Evolutionary conservation across 2,329 filamentous ascomycete genomes (phyloP).

Genomic region (Sporothrix sp.): DNA sequence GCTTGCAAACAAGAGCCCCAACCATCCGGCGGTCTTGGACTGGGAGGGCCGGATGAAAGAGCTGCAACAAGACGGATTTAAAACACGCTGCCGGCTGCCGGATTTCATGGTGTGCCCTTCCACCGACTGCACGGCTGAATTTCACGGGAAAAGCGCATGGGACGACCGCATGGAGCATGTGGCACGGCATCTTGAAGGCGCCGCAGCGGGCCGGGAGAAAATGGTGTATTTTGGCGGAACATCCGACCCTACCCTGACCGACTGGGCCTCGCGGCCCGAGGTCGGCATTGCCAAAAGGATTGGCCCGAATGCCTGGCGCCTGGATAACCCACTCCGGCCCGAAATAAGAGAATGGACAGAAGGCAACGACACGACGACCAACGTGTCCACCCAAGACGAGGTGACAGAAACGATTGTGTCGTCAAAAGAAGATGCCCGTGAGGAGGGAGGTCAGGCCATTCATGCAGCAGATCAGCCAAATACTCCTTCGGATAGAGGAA

Average conservation of each 20-base stretch:
- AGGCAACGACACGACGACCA: not conserved
- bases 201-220: conserved; percentile 26
- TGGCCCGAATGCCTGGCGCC: conserved; percentile 16
- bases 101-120: conserved; percentile 51
- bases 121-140: conserved; percentile 47
- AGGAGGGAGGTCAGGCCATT: not conserved
- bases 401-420: not conserved
- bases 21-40: conserved; percentile 19
- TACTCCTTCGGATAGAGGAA: not conserved
- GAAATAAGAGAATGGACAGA: conserved; percentile 16
- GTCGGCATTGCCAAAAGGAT: conserved; percentile 29
- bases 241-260: conserved; percentile 29
- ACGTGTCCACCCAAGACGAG: not conserved
- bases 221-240: conserved; percentile 31
- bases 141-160: conserved; percentile 59
- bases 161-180: conserved; percentile 82
- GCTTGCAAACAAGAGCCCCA: conserved; percentile 27
- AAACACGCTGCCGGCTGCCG: conserved; percentile 53
- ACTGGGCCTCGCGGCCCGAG: conserved; percentile 30
- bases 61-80: conserved; percentile 50
- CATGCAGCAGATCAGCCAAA: not conserved
- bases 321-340: conserved; percentile 20
- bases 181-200: conserved; percentile 63
- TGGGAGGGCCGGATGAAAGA: conserved; percentile 46
- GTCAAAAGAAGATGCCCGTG: not conserved